Evolutionary conservation across 257 asterid species (phyloP).

Genomic region (Solanum piurae): DNA sequence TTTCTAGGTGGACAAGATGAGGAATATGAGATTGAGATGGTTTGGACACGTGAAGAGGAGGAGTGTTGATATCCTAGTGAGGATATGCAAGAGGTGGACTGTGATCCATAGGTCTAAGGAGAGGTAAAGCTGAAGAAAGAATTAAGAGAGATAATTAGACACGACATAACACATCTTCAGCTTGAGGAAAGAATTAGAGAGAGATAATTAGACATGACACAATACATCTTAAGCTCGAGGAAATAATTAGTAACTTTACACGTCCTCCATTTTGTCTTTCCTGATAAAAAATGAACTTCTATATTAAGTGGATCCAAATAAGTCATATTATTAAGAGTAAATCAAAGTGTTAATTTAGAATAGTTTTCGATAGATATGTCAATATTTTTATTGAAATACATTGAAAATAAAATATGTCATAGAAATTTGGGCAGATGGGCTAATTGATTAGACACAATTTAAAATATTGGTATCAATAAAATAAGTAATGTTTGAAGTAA

Average conservation of each 20-base stretch:
- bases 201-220: too few species aligned
- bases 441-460: neutral
- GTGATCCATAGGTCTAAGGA: neutral
- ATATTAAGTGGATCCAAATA: neutral
- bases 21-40: neutral
- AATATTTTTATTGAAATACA: neutral
- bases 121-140: neutral
- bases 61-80: neutral
- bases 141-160: neutral
- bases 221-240: too few species aligned
- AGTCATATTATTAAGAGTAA: neutral
- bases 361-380: neutral
- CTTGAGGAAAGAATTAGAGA: neutral
- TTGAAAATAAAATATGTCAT: neutral
- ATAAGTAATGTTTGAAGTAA: neutral
- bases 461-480: neutral
- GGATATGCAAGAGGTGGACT: neutral
- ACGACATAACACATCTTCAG: neutral
- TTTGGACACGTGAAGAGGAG: neutral
- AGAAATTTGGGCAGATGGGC: neutral
- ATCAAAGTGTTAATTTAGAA: neutral
- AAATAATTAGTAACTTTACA: neutral
- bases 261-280: neutral
- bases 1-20: neutral
- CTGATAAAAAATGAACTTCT: too few species aligned